Evolutionary conservation across 2,329 filamentous ascomycete genomes (phyloP).

Genomic region (Penicillium glabrum): DNA sequence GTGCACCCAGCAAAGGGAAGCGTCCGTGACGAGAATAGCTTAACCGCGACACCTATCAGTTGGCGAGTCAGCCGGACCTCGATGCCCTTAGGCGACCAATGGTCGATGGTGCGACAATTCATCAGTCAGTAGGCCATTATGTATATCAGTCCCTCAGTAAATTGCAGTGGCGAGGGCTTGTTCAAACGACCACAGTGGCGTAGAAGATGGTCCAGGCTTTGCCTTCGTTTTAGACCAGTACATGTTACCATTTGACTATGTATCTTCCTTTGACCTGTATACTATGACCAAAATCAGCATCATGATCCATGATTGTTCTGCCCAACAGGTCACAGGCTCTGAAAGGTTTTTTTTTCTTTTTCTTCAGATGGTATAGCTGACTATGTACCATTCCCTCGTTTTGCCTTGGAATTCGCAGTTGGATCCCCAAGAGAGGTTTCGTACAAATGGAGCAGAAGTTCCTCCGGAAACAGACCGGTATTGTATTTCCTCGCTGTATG

Average conservation of each 20-base stretch:
- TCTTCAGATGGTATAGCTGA: neutral
- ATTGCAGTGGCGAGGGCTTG: constrained; percentile 16
- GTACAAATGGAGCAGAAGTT: neutral
- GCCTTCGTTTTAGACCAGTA: constrained; percentile 5
- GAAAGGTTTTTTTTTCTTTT: constrained; percentile 1
- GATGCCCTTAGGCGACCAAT: constrained; percentile 19
- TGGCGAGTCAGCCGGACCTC: constrained; percentile 30
- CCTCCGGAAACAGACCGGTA: constrained; percentile 33
- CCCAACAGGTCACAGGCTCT: constrained; percentile 16
- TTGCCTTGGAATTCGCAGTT: neutral
- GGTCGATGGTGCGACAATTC: constrained; percentile 19
- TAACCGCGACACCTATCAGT: constrained; percentile 18
- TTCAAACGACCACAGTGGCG: constrained; percentile 14
- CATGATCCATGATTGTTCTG: neutral
- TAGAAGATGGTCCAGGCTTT: constrained; percentile 6
- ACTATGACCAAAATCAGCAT: neutral
- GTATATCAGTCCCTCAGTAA: constrained; percentile 1
- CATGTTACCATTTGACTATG: neutral
- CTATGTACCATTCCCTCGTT: neutral
- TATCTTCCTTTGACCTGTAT: neutral
- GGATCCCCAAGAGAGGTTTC: neutral
- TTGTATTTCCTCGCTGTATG: neutral
- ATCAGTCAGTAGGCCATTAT: constrained; percentile 22
- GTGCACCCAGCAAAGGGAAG: constrained; percentile 9
- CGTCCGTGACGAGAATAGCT: constrained; percentile 33